phyloP scores from a whole-genome alignment of 257 asterid genomes.

The Eucommia ulmoides region DNA sequence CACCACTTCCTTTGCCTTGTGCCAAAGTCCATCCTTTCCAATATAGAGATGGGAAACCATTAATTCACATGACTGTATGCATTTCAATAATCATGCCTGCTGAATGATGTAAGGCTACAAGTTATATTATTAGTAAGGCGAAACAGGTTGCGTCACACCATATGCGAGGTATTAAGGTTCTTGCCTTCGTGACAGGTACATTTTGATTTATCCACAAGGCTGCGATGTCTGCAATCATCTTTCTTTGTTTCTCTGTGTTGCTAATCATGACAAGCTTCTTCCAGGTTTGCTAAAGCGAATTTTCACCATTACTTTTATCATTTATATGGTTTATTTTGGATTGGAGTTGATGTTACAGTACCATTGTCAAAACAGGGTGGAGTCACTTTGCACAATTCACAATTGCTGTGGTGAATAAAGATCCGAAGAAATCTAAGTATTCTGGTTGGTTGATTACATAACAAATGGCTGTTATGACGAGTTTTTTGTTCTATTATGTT shows the following conservation, averaged over 20 bases:
- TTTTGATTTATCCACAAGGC: conserved; percentile 89
- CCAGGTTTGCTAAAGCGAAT: conserved; percentile 41
- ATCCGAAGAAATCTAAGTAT: conserved; percentile 83
- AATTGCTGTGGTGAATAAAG: conserved; percentile 87
- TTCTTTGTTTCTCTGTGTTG: conserved; percentile 93
- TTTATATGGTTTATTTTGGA: background rate
- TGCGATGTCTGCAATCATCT: conserved; percentile 93
- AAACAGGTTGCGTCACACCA: background rate
- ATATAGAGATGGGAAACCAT: too few relatives aligned
- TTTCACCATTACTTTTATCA: background rate
- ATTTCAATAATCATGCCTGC: too few relatives aligned
- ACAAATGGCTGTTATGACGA: background rate
- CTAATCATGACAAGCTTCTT: conserved; percentile 91
- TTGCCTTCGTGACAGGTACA: conserved; percentile 71
- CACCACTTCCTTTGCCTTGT: too few relatives aligned
- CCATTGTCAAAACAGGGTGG: conserved; percentile 52
- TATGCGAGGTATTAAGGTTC: background rate
- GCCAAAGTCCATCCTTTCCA: too few relatives aligned
- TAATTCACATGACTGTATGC: too few relatives aligned
- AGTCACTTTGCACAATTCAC: conserved; percentile 95
- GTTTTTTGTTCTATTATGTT: conserved; percentile 2
- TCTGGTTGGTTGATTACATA: conserved; percentile 48
- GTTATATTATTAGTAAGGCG: too few relatives aligned
- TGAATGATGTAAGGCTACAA: too few relatives aligned
- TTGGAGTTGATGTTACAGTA: conserved; percentile 7